Base-by-base conservation (phyloP, 208 protist genomes). In the Novymonas esmeraldas region DNA sequence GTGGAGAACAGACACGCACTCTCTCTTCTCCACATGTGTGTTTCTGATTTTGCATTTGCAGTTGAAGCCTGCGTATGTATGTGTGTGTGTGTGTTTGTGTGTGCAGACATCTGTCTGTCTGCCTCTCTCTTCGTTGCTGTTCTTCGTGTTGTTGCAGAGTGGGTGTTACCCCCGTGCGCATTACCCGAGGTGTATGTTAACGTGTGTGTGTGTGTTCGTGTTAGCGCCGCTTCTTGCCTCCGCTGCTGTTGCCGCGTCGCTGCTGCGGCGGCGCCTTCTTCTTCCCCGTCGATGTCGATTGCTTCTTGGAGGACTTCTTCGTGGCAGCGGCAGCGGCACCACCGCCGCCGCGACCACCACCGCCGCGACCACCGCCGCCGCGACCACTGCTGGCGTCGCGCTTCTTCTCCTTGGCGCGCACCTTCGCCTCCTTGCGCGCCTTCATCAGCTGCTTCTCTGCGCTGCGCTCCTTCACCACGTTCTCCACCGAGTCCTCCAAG, bases 401-500 rank as follows among this genome's bases (percentile, higher is more conserved):
- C 67, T 72, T 85, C 54, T 69, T 73, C 6, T 66, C 42, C 58
- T 71, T 78, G 4, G 71, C 60, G 38, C 51, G 66, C 52, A 51
- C 45, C 51, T 64, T 79, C 26, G 64, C 66, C 22, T 73, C 61
- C 64, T 67, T 73, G n/a, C 64, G 68, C 18, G 66, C 74, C 44
- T 55, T 64, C 67, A 62, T 64, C 29, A 34, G 77, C 59, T 86
- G 79, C 56, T 79, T 79, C 26, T 72, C 51, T 26, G 71, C 64
- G 6, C 70, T 70, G 18, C 81, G 70, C 31, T 92, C 82, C 68
- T 86, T 74, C 62, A 91, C 89, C 13, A 87, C 79, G 34, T 87
- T 90, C 52, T 95, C 82, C 0, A 95, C 80, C 2, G 83, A 87
- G 49, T 87, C 58, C 68, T 92, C 69, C 24, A 95, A 59, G 2